These are phyloP conservation scores for Lanzia echinophila DNA, from an alignment of 2,329 filamentous ascomycete genomes.

Conservation along the genomic window DNA sequence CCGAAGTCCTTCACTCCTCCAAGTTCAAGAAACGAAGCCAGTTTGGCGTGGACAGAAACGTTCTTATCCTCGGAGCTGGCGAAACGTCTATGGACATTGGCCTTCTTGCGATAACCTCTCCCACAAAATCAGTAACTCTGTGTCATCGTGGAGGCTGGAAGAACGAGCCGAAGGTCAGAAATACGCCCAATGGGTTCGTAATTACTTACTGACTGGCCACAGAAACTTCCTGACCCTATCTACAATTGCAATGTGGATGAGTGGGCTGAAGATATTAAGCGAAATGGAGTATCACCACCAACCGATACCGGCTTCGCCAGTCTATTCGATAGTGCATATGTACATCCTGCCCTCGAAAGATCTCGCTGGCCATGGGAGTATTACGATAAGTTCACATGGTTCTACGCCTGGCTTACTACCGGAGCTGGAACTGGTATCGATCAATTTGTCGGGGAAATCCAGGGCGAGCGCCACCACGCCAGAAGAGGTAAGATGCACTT, in stretches of 20 bases:
- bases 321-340: slow-evolving; percentile 46
- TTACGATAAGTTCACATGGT: slow-evolving; percentile 37
- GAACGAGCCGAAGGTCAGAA: slow-evolving; percentile 37
- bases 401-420: slow-evolving; percentile 38
- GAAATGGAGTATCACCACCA: slow-evolving; percentile 31
- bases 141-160: slow-evolving; percentile 42
- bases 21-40: slow-evolving; percentile 37
- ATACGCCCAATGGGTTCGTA: not conserved
- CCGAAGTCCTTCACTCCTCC: slow-evolving; percentile 38
- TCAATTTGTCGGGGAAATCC: slow-evolving; percentile 39
- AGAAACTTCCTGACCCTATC: not conserved
- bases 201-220: not conserved
- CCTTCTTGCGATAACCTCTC: slow-evolving; percentile 39
- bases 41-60: slow-evolving; percentile 35
- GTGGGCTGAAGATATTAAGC: not conserved
- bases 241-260: not conserved
- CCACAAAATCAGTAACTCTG: slow-evolving; percentile 37
- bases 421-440: slow-evolving; percentile 41
- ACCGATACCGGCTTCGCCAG: slow-evolving; percentile 42
- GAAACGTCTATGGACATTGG: slow-evolving; percentile 42
- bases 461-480: slow-evolving; percentile 6
- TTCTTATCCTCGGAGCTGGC: slow-evolving; percentile 39
- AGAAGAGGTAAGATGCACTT: slow-evolving; percentile 1
- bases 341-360: slow-evolving; percentile 40
- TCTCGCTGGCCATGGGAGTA: slow-evolving; percentile 38